Evolutionary conservation across 2,329 filamentous ascomycete genomes (phyloP), one percentile per base, ranked within the genome.

Genomic region (Rhinocladiella mackenziei): DNA sequence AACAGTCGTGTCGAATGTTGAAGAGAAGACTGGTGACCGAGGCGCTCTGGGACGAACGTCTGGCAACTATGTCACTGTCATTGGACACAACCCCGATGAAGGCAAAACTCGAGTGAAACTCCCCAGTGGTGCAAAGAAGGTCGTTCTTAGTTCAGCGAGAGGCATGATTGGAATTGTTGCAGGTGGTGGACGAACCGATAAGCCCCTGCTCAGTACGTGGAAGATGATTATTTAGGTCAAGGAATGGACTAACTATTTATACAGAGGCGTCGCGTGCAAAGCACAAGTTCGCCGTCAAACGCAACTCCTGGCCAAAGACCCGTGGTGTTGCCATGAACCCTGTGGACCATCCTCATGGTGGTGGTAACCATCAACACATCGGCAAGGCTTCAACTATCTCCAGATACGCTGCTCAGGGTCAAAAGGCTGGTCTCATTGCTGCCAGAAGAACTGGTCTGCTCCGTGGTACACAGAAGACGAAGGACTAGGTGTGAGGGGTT

Each of bases 251-350:
- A 57, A 75, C 79, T 62, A 78, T 60, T 19, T 30, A 45, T 40
- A 74, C 78, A 86, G 83, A 98, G 91, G 92, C 92, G 67, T 97
- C 91, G 68, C 88, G 92, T 71, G 92, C 92, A 68, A 98, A 97
- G 88, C 91, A 97, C 73, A 98, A 98, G 86, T 98, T 95, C 78
- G 89, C 89, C 64, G 94, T 96, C 78, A 98, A 98, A 89, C 89
- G 92, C 72, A 97, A 98, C 88, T 91, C 83, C 70, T 98, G 92
- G 92, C 92, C 92, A 77, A 96, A 94, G 87, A 98, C 92, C 81
- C 91, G 92, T 92, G 92, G 92, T 96, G 92, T 98, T 84, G 92
- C 92, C 76, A 98, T 98, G 92, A 98, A 98, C 80, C 92, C 92
- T 66, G 92, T 98, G 68, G 92, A 98, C 78, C 92, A 98, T 83